Percentiles rank a stretch among this genome's conserved stretches.
phyloP scores from a whole-genome alignment of 441 rosid genomes.

The Macaranga tanarius region DNA sequence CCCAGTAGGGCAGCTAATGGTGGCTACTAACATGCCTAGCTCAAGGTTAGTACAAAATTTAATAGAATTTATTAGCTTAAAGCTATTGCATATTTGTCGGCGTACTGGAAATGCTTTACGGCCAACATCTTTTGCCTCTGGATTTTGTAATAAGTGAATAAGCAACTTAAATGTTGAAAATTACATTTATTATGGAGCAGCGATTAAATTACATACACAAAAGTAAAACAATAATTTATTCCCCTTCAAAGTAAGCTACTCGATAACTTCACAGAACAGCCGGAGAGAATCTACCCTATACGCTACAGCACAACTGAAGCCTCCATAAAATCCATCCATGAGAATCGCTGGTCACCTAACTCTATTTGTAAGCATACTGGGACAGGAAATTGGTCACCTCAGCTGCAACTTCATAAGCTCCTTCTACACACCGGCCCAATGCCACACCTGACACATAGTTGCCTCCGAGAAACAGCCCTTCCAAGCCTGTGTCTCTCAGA shows the following conservation, averaged over 20 bases:
- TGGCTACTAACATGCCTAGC: not conserved
- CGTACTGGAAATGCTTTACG: not conserved
- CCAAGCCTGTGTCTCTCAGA: constrained; percentile 46
- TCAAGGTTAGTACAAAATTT: too few relatives aligned
- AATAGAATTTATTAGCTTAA: too few relatives aligned
- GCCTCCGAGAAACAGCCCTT: constrained; percentile 80
- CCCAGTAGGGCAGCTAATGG: not conserved
- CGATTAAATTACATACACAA: not conserved
- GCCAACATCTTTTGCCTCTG: not conserved
- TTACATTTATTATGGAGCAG: not conserved
- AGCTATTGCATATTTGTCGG: not conserved
- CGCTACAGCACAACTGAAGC: constrained; percentile 2
- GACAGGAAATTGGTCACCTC: constrained; percentile 64
- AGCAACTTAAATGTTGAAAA: not conserved
- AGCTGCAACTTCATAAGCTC: constrained; percentile 70
- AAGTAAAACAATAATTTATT: not conserved
- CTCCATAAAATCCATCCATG: not conserved
- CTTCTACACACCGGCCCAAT: constrained; percentile 79
- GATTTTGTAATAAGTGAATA: too few relatives aligned
- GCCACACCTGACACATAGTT: constrained; percentile 86
- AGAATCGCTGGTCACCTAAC: not conserved
- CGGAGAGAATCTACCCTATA: not conserved
- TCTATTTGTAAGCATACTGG: constrained; percentile 51
- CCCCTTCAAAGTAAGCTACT: constrained; percentile 9
- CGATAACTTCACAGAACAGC: constrained; percentile 18